Base-by-base conservation (phyloP, 2,329 filamentous ascomycete species). In the Cladosporium sp. region DNA sequence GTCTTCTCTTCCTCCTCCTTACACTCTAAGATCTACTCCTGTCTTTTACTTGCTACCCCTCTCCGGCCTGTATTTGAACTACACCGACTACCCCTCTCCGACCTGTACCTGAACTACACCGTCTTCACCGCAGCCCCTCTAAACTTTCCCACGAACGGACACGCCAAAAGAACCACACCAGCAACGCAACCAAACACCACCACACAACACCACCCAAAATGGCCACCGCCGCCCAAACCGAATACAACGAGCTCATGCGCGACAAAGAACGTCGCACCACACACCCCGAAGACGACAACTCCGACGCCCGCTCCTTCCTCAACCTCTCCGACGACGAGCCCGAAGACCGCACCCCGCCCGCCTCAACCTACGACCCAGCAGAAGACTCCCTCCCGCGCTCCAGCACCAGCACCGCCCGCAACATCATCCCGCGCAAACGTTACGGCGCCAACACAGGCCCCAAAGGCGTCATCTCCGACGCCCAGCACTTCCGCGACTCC, bases 401-500 rank as follows among this genome's bases (percentile, higher is more conserved):
- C 43, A 59, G 63, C 56, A 63, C 83, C 61, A 82, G 59, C 55
- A 55, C 49, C n/a, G 53, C 55, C 15, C 56, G 63, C 45, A 57
- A 55, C 67, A 72, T 71, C 59, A 71, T 76, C 66, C 68, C 87
- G 61, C 78, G 77, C 62, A 79, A 86, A 53, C 67, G 87, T 66
- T 80, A 74, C 47, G 83, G 85, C 51, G 79, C 82, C 57, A 83
- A 86, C 58, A 92, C 87, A 2, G 88, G 88, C 40, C 87, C 90
- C 58, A 92, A 92, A 73, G 88, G 88, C 55, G 88, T 93, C 67
- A 92, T 93, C 62, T 86, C 87, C 59, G 88, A 93, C 65, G 88
- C 88, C 32, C 78, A 86, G 62, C 82, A 83, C 61, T 92, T 85
- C 67, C 85, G 59, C 35, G 64, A 66, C 47, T 63, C 62, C n/a